Evolutionary conservation across 2,329 filamentous ascomycete genomes (phyloP).

Genomic region (Ophiosphaerella herpotricha): DNA sequence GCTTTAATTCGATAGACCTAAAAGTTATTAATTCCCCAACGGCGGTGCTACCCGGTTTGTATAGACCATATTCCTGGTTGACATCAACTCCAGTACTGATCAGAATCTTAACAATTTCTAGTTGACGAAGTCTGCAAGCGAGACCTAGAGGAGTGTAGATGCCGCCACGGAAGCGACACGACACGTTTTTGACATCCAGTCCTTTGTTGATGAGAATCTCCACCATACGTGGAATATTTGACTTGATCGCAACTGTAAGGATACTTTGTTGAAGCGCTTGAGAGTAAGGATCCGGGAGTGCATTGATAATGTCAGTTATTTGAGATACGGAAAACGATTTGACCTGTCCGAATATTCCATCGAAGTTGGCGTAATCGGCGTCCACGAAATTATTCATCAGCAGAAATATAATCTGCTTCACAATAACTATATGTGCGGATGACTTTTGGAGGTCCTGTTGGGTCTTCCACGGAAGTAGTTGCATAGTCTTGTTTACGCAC

Average conservation of each 20-base stretch:
- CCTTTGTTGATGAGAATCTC: background rate
- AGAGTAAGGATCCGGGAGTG: conserved; percentile 3
- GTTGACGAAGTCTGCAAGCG: too few species aligned
- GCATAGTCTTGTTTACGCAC: background rate
- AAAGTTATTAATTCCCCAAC: too few species aligned
- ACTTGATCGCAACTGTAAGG: conserved; percentile 12
- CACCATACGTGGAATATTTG: conserved; percentile 1
- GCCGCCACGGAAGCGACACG: too few species aligned
- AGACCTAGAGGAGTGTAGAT: too few species aligned
- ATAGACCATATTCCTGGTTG: too few species aligned
- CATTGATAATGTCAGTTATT: conserved; percentile 5
- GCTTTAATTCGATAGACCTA: too few species aligned
- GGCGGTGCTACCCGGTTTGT: too few species aligned
- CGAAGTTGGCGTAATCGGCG: conserved; percentile 3
- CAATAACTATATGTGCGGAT: conserved; percentile 2
- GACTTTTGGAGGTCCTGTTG: conserved; percentile 4
- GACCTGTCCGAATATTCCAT: conserved; percentile 11
- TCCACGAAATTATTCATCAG: conserved; percentile 11
- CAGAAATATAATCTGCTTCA: conserved; percentile 10
- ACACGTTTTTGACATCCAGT: background rate
- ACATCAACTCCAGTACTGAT: too few species aligned
- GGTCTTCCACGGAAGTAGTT: conserved; percentile 5
- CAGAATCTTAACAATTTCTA: too few species aligned
- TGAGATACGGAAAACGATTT: conserved; percentile 3
- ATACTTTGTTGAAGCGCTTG: conserved; percentile 10